Base-by-base conservation (phyloP, 2,329 filamentous ascomycete species). In the Exophiala dermatitidis region DNA sequence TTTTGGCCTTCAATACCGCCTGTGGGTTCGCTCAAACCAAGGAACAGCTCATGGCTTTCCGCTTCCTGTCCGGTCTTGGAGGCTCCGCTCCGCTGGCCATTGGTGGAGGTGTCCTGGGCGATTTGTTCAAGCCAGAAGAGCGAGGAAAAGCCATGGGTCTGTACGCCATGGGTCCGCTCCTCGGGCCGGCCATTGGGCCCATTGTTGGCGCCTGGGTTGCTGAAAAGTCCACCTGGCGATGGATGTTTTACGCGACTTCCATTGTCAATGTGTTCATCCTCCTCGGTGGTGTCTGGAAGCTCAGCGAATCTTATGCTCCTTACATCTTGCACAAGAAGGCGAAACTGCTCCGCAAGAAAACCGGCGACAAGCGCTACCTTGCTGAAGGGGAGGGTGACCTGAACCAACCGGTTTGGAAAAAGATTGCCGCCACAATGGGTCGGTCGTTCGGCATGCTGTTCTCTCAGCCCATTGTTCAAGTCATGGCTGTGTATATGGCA, bases 171-270 rank as follows among this genome's bases (percentile, higher is more conserved):
- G 62, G 61, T 9, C 62, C 62, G 48, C 46, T 66, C 10, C 61
- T 66, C 10, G 64, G 63, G 37, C 63, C 63, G 40, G 3, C 78
- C 3, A 68, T 83, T 26, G 82, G 81, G 0, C 82, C 82, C 1
- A 79, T 85, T 1, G 75, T 77, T 1, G 82, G 81, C 12, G 81
- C 78, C 1, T 84, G 81, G 63, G 78, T 85, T 31, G 73, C 79
- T 1, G 68, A 80, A 59, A 60, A 62, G 29, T 63, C 64, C 7
- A 62, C 56, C 41, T 61, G 62, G 60, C 26, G 62, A 58, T 56
- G 63, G 63, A 38, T 64, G 64, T 51, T 57, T 67, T 84, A 77
- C 67, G 74, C 78, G 0, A 83, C 80, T 0, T 78, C 79, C 1
- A 81, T 85, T 53, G 73, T 74, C 55, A 78, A 79, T 50, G 79